These are phyloP conservation scores for Pholiota microspora DNA, from an alignment of 768 basidiomycete species.

Conservation along the genomic window DNA sequence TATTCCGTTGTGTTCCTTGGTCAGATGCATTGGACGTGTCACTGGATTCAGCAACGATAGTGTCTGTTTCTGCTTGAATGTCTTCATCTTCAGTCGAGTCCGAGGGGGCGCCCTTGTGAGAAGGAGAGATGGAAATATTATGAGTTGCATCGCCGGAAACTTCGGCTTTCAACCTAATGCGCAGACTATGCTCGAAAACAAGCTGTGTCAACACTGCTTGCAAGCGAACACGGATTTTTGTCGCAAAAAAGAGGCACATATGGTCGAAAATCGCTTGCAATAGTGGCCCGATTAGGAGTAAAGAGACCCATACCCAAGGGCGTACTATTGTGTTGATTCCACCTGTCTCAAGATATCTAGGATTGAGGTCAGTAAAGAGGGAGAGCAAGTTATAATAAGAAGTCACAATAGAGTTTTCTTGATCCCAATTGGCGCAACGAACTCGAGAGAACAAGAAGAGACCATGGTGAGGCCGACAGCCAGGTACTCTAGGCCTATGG, in stretches of 20 bases:
- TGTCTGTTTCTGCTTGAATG: background rate
- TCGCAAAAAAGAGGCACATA: slow-evolving; percentile 50
- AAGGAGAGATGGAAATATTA: background rate
- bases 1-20: background rate
- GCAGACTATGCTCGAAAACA: slow-evolving; percentile 47
- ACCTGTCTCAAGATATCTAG: slow-evolving; percentile 55
- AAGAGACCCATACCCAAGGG: slow-evolving; percentile 70
- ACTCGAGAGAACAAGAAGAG: slow-evolving; percentile 26
- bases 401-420: slow-evolving; percentile 41
- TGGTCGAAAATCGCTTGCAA: slow-evolving; percentile 46
- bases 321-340: slow-evolving; percentile 46
- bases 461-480: slow-evolving; percentile 27
- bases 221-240: slow-evolving; percentile 32
- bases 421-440: slow-evolving; percentile 41
- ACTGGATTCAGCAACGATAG: background rate
- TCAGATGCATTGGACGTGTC: slow-evolving; percentile 2
- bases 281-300: slow-evolving; percentile 49
- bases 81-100: background rate
- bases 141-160: slow-evolving; percentile 12
- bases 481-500: slow-evolving; percentile 27
- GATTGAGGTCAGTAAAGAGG: background rate
- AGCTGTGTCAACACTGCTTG: slow-evolving; percentile 45
- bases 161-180: slow-evolving; percentile 59
- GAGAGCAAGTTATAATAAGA: background rate
- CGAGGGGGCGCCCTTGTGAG: background rate